A percentile compares a stretch with the other conserved stretches of the same genome.
Conservation (phyloP, 164 flowering plant species). For the Akebia trifoliata region DNA sequence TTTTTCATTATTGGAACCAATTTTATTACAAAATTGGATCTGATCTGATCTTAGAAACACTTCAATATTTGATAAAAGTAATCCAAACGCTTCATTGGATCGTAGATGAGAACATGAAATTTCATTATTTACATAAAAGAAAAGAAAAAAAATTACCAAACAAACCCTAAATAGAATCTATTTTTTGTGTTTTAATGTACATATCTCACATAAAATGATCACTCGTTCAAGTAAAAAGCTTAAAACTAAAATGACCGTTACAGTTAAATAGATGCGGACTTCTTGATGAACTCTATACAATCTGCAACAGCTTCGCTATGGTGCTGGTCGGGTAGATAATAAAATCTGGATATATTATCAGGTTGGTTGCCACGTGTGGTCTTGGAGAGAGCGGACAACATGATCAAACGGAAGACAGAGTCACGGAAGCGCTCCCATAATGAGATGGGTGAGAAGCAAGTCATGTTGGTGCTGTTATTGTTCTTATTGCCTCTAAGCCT, state of each 20-base stretch:
- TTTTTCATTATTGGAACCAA: no score
- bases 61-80: no score
- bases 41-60: no score
- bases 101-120: no score
- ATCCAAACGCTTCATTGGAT: no score
- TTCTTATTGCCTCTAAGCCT: slow-evolving; percentile 12
- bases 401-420: slow-evolving; percentile 53
- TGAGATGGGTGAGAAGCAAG: slow-evolving; percentile 29
- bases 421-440: slow-evolving; percentile 50
- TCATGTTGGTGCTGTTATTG: slow-evolving; percentile 5
- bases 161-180: no score
- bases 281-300: slow-evolving; percentile 77
- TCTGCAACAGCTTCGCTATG: slow-evolving; percentile 73
- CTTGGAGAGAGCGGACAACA: slow-evolving; percentile 43
- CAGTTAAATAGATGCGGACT: slow-evolving; percentile 23
- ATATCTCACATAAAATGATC: not conserved
- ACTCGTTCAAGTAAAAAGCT: no score
- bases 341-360: not conserved
- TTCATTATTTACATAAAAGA: no score
- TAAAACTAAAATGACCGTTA: not conserved
- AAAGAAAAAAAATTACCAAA: no score
- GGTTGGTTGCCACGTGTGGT: not conserved
- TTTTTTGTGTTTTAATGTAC: not conserved
- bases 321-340: slow-evolving; percentile 31
- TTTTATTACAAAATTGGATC: no score